These are phyloP conservation scores for Mycosarcoma maydis DNA, from an alignment of 1,284 basidiomycete genomes.

Conservation along the genomic window DNA sequence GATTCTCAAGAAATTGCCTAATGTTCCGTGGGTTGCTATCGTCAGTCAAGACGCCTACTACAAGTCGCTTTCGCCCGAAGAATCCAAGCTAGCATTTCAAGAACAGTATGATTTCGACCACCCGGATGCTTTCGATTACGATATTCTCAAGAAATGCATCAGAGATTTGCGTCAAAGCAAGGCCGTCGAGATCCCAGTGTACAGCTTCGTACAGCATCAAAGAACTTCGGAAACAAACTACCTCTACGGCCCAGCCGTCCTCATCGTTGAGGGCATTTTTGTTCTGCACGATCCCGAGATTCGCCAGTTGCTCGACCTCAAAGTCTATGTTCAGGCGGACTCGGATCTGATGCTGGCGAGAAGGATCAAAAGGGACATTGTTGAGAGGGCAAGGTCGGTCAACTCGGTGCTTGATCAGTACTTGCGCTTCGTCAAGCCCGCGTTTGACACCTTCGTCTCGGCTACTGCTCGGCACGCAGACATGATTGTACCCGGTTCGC, in stretches of 20 bases:
- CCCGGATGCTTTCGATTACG: constrained; percentile 90
- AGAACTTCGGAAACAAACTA: constrained; percentile 85
- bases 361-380: constrained; percentile 84
- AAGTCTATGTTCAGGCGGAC: constrained; percentile 78
- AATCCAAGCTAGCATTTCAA: constrained; percentile 80
- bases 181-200: constrained; percentile 79
- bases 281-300: constrained; percentile 76
- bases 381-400: constrained; percentile 85
- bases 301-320: constrained; percentile 87
- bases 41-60: constrained; percentile 88
- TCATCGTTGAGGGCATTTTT: constrained; percentile 95
- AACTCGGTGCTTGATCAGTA: constrained; percentile 92
- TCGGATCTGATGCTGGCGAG: constrained; percentile 96
- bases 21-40: constrained; percentile 64
- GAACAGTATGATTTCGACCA: constrained; percentile 91
- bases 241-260: constrained; percentile 92
- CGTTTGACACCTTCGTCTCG: constrained; percentile 93
- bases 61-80: constrained; percentile 79
- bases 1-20: constrained; percentile 55
- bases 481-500: constrained; percentile 64
- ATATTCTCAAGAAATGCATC: constrained; percentile 83
- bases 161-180: constrained; percentile 78
- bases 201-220: constrained; percentile 92
- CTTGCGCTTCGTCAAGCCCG: constrained; percentile 83
- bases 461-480: constrained; percentile 87